Evolutionary conservation across 805 yeast genomes (phyloP), one percentile per base, ranked within the genome.

Genomic region (Candida maris): DNA sequence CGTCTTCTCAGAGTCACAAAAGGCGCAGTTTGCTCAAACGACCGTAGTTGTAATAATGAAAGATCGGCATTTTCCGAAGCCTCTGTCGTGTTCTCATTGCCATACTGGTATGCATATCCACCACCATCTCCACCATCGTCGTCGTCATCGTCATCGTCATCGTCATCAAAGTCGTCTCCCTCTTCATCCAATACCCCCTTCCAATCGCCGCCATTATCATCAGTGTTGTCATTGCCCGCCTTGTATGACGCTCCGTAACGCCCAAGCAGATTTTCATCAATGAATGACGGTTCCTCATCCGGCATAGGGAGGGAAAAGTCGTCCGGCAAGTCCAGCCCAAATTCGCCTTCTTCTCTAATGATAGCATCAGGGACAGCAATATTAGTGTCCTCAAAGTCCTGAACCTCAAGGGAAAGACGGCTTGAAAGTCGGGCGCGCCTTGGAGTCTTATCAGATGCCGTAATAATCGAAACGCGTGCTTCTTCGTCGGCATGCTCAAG

Each of bases 311-410:
- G 25, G 9, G 48, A 23, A n/a, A 34, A 34, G 1, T 44, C 57
- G 8, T 49, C 46, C 6, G 41, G 33, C 7, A 39, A 16, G 14
- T 52, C 51, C 6, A 35, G 10, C 12, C 50, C 55, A 40, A 46
- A 49, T n/a, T 48, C 57, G 8, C 59, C 60, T 14, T 46, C 46
- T 32, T 56, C 55, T 20, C 58, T 37, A 2, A 59, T 46, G 8
- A 61, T 56, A 12, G 63, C 65, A 36, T 59, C 60, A 2, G 65
- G 65, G 6, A 61, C 35, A 2, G 65, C 65, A 16, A 61, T 49
- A 32, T 56, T 58, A 1, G 62, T 49, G 10, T 57, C 59, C n/a
- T 46, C 44, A 4, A 52, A 45, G 5, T 50, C 15, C 2, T 57
- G 39, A 3, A 48, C 44, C 14, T 52, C 57, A 10, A 56, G 18